Evolutionary conservation across 1,284 basidiomycete genomes (phyloP).

Genomic region (Sphagnurus paluster): DNA sequence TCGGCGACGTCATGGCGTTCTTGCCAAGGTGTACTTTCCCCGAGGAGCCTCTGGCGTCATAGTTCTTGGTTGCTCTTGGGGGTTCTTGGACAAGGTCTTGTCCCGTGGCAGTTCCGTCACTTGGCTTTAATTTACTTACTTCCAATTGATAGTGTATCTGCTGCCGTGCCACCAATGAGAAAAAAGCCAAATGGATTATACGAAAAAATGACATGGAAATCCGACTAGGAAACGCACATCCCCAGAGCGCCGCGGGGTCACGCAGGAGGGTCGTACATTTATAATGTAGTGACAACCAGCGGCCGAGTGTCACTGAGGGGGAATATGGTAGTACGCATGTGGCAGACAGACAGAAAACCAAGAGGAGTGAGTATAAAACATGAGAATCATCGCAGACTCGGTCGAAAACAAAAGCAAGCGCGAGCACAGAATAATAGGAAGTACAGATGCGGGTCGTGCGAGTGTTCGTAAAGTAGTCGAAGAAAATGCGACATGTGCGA

Average conservation of each 20-base stretch:
- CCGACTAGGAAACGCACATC: slow-evolving; percentile 6
- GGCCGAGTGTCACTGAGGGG: not conserved
- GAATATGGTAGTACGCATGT: slow-evolving; percentile 4
- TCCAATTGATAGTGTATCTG: too few relatives aligned
- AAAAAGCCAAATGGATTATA: not conserved
- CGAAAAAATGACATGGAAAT: slow-evolving; percentile 1
- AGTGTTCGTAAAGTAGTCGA: not conserved
- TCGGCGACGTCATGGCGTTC: too few relatives aligned
- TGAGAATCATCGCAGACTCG: slow-evolving; percentile 6
- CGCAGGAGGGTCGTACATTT: not conserved
- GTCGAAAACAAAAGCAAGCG: slow-evolving; percentile 5
- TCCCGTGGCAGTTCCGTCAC: too few relatives aligned
- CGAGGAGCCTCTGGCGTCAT: too few relatives aligned
- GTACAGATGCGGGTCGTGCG: slow-evolving; percentile 2
- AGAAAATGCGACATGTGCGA: not conserved
- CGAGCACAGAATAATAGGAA: slow-evolving; percentile 9
- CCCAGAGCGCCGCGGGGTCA: not conserved
- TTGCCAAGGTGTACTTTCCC: too few relatives aligned
- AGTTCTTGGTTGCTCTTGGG: too few relatives aligned
- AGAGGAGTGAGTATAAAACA: not conserved
- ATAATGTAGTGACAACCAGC: too few relatives aligned
- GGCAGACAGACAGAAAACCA: slow-evolving; percentile 1
- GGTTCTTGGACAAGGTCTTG: too few relatives aligned
- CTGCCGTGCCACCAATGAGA: not conserved
- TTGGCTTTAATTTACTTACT: too few relatives aligned